These are phyloP conservation scores for Capniomyces stellatus DNA, from an alignment of 371 early-diverging fungal genomes.

Conservation along the genomic window DNA sequence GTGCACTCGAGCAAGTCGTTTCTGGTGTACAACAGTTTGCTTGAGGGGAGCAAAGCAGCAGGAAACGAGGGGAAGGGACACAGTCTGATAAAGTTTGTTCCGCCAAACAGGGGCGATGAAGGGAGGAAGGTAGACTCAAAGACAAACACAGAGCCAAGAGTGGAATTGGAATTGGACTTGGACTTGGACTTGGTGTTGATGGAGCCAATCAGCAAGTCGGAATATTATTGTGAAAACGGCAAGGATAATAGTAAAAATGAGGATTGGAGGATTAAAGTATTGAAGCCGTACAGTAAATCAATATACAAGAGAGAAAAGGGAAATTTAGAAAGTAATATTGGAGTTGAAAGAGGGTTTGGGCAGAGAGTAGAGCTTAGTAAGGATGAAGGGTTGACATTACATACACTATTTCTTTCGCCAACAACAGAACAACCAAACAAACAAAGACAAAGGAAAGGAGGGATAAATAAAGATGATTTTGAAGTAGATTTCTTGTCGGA, in stretches of 20 bases:
- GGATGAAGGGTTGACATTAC: background rate
- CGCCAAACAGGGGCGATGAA: background rate
- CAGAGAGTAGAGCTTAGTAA: background rate
- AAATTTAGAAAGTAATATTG: background rate
- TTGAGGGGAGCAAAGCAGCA: background rate
- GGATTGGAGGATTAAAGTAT: background rate
- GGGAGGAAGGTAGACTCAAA: background rate
- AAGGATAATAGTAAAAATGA: background rate
- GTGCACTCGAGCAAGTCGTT: background rate
- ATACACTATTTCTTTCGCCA: slow-evolving; percentile 3
- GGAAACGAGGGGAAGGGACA: background rate
- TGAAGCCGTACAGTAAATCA: background rate
- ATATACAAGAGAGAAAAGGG: background rate
- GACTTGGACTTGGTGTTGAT: background rate
- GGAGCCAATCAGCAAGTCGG: background rate
- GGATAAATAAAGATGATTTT: too few relatives aligned
- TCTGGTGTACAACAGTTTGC: background rate
- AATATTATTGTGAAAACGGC: background rate
- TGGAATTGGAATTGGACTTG: background rate
- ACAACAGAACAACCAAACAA: too few relatives aligned
- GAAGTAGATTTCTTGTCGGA: too few relatives aligned
- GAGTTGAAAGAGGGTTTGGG: background rate
- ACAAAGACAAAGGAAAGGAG: too few relatives aligned
- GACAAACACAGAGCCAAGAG: background rate
- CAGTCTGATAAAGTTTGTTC: background rate